Conservation (phyloP, 148 eudicot species). For the Rhododendron ovatum region DNA sequence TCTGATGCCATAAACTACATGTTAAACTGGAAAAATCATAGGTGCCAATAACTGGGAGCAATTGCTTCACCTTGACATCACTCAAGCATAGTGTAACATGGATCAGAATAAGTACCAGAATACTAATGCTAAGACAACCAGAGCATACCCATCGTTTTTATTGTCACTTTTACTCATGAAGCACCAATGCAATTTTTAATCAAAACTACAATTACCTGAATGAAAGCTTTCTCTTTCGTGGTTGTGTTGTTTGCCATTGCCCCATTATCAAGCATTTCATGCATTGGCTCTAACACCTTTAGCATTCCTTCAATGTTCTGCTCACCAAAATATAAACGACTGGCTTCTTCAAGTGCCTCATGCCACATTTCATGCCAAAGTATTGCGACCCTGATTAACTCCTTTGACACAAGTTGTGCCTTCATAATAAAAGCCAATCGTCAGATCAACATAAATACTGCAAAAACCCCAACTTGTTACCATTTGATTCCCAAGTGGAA, state of each 20-base stretch:
- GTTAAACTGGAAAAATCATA: background rate
- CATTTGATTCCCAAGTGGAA: background rate
- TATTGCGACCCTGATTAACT: constrained; percentile 92
- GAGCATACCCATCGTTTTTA: background rate
- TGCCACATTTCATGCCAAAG: constrained; percentile 99
- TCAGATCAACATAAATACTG: constrained; percentile 16
- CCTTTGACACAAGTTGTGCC: constrained; percentile 98
- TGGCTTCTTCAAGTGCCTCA: constrained; percentile 95
- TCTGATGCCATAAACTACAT: background rate
- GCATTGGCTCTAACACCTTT: constrained; percentile 91
- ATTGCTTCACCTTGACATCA: background rate
- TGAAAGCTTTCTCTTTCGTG: constrained; percentile 73
- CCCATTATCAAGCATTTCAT: constrained; percentile 88
- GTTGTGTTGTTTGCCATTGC: constrained; percentile 64
- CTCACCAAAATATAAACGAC: constrained; percentile 95
- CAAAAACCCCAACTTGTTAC: background rate
- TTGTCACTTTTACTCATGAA: background rate
- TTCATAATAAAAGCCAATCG: constrained; percentile 21
- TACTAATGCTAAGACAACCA: background rate
- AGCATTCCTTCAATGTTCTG: constrained; percentile 89
- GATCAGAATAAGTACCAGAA: background rate
- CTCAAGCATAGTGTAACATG: background rate
- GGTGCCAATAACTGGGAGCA: background rate
- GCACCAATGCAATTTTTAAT: background rate
- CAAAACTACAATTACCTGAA: constrained; percentile 47